These are phyloP conservation scores for Bromus sterilis DNA, from an alignment of 176 grass and related monocot species.

Conservation along the genomic window DNA sequence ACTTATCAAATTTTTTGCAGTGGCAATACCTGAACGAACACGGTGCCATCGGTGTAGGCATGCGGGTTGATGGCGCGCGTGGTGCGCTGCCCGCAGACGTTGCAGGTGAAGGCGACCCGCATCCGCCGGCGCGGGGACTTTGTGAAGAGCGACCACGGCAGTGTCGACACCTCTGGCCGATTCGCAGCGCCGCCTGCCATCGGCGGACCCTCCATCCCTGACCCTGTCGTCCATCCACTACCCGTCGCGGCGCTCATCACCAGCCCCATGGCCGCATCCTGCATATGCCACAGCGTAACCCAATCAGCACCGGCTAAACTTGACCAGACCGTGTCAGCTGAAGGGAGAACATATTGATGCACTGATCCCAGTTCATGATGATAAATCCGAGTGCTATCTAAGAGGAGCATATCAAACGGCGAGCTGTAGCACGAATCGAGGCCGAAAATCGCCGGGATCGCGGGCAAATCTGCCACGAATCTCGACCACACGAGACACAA, in stretches of 20 bases:
- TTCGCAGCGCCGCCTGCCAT: constrained; percentile 28
- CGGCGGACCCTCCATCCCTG: constrained; percentile 87
- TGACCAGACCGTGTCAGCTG: neutral
- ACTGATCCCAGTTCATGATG: neutral
- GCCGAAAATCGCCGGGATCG: neutral
- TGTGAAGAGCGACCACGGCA: constrained; percentile 95
- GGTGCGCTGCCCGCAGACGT: constrained; percentile 83
- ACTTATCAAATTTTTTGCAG: too few species aligned
- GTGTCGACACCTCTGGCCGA: constrained; percentile 44
- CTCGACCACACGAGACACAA: neutral
- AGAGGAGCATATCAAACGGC: neutral
- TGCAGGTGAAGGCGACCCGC: constrained; percentile 96
- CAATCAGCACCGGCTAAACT: neutral
- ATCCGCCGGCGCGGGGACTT: constrained; percentile 80
- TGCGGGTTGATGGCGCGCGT: constrained; percentile 97
- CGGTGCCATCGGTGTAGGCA: constrained; percentile 86
- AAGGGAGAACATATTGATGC: neutral
- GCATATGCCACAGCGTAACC: neutral
- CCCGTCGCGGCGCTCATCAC: constrained; percentile 72
- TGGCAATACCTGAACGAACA: constrained; percentile 74
- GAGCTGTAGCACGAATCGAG: neutral
- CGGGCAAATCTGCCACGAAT: neutral
- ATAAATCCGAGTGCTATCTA: neutral
- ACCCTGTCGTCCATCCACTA: constrained; percentile 95
- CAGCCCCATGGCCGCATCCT: constrained; percentile 91